phyloP scores from a whole-genome alignment of 495 filamentous ascomycete genomes.

The Wilcoxina mikolae region DNA sequence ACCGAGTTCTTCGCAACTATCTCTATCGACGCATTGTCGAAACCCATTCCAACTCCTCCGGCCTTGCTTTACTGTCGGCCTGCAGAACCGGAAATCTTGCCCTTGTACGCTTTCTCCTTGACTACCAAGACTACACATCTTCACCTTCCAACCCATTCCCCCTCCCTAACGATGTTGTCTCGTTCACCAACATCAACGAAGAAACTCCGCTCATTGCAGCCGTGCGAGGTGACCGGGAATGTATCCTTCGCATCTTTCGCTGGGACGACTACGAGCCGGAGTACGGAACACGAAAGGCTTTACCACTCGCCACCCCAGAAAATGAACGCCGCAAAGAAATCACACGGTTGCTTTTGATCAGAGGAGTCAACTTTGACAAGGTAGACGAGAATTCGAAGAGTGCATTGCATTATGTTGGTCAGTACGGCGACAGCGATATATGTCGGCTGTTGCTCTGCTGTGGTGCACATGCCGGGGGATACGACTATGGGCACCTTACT shows the following conservation, averaged over 20 bases:
- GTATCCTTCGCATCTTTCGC: conserved; percentile 1
- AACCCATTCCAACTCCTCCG: background rate
- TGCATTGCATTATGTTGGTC: background rate
- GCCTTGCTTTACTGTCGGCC: background rate
- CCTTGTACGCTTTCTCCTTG: conserved; percentile 2
- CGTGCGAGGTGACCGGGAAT: conserved; percentile 1
- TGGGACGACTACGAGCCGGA: conserved; percentile 1
- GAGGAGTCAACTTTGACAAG: background rate
- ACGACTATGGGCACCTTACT: conserved; percentile 4
- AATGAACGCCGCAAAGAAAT: background rate
- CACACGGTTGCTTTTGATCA: background rate
- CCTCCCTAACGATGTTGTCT: background rate
- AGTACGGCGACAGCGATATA: conserved; percentile 1
- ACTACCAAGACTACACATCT: background rate
- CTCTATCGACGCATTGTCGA: background rate
- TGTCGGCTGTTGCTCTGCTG: background rate
- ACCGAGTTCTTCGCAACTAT: background rate
- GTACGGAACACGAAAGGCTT: background rate
- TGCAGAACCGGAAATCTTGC: background rate
- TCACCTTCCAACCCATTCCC: background rate
- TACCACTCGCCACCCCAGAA: background rate
- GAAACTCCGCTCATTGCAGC: background rate
- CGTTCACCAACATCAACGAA: background rate
- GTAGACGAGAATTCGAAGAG: conserved; percentile 4
- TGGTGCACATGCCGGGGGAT: background rate